Percentiles rank a stretch among this genome's conserved stretches.
Evolutionary conservation across 257 asterid genomes (phyloP).

Genomic region (Forsythia suspensa): DNA sequence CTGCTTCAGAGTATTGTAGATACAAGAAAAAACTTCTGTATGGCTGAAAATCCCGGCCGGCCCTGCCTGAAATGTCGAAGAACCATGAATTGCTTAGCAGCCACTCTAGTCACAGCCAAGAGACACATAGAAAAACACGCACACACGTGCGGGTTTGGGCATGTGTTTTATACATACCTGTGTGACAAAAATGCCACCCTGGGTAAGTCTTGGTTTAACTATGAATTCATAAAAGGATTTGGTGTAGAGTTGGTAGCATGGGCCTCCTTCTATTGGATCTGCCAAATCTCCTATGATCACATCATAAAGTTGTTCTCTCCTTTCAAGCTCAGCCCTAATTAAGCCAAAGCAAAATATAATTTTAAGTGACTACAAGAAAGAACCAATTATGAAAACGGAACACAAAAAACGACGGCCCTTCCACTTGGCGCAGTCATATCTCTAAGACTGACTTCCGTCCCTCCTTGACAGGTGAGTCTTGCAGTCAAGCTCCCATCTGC

Average conservation of each 20-base stretch:
- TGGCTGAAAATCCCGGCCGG: constrained; percentile 97
- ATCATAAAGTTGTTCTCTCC: constrained; percentile 71
- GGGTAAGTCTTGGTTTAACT: constrained; percentile 70
- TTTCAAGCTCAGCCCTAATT: constrained; percentile 82
- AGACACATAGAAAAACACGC: background rate
- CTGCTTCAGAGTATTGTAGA: constrained; percentile 81
- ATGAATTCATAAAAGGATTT: constrained; percentile 76
- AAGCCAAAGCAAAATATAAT: background rate
- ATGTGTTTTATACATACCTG: constrained; percentile 46
- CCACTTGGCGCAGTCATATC: background rate
- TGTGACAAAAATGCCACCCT: constrained; percentile 81
- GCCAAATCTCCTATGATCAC: constrained; percentile 93
- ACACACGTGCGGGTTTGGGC: background rate
- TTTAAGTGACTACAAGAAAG: background rate
- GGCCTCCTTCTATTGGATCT: constrained; percentile 97
- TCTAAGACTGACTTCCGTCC: background rate
- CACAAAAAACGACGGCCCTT: background rate
- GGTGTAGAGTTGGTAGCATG: constrained; percentile 89
- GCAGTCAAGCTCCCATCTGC: background rate
- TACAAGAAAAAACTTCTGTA: constrained; percentile 89
- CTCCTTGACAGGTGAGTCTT: background rate
- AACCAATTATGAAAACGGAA: background rate
- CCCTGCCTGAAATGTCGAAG: constrained; percentile 59
- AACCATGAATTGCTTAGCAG: background rate
- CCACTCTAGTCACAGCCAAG: background rate